Percentiles rank a stretch among this genome's conserved stretches.
These are phyloP conservation scores for Linum tenue DNA, from an alignment of 345 rosid genomes.

Conservation along the genomic window DNA sequence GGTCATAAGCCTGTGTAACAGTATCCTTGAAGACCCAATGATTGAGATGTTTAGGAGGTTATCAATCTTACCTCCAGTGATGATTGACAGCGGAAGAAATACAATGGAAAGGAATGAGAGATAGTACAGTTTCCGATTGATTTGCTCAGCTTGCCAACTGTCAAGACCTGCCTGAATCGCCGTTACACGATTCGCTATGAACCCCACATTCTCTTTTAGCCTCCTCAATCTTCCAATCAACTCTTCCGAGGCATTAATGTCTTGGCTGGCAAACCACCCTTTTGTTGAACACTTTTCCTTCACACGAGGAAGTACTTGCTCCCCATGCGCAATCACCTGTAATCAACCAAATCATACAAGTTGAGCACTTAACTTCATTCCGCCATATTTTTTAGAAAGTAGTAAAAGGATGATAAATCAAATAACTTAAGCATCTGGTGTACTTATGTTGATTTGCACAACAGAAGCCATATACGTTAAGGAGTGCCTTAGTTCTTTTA, in stretches of 20 bases:
- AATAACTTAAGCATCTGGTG: too few relatives aligned
- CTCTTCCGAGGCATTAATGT: constrained; percentile 62
- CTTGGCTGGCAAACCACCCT: constrained; percentile 63
- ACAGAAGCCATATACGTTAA: neutral
- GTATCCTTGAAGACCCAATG: neutral
- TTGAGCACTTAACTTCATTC: too few relatives aligned
- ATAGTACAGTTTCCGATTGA: constrained; percentile 82
- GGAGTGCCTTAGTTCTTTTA: too few relatives aligned
- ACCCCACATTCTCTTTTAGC: constrained; percentile 87
- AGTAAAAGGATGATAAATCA: too few relatives aligned
- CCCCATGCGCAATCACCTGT: constrained; percentile 89
- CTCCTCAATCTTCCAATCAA: constrained; percentile 73
- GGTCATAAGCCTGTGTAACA: neutral
- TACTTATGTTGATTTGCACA: too few relatives aligned
- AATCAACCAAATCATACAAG: constrained; percentile 8
- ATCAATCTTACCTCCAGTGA: constrained; percentile 93
- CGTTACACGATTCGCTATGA: constrained; percentile 82
- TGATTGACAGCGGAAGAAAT: constrained; percentile 84
- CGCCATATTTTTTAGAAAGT: too few relatives aligned
- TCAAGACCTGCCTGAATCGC: constrained; percentile 90
- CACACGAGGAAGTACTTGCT: constrained; percentile 91
- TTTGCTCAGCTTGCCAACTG: constrained; percentile 96
- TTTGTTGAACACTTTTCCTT: constrained; percentile 75
- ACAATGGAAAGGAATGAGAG: constrained; percentile 90
- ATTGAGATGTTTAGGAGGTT: neutral